Evolutionary conservation across 1,284 basidiomycete genomes (phyloP).

Genomic region (Ceraceosorus guamensis): DNA sequence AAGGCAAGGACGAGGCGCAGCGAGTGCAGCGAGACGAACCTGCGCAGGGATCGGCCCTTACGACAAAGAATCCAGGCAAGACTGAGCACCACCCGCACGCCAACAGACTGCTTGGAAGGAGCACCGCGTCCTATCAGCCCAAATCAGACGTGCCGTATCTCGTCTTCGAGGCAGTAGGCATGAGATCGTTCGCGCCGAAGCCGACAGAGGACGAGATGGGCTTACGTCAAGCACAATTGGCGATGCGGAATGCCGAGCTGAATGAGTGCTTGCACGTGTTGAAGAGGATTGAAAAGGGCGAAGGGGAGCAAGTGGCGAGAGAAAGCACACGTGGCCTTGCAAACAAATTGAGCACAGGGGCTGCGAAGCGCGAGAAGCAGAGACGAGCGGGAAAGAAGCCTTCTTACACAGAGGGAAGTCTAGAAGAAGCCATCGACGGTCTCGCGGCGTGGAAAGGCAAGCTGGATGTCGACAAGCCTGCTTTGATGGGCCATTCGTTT

Average conservation of each 20-base stretch:
- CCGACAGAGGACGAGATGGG: constrained; percentile 48
- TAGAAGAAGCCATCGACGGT: constrained; percentile 7
- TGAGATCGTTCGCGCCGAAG: constrained; percentile 36
- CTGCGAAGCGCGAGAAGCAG: constrained; percentile 1
- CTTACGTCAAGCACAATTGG: constrained; percentile 52
- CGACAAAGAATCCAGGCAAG: constrained; percentile 48
- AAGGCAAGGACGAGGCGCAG: background rate
- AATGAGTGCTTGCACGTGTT: constrained; percentile 49
- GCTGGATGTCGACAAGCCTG: constrained; percentile 25
- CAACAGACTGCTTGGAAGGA: background rate
- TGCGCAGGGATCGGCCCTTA: constrained; percentile 48
- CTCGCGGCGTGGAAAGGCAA: constrained; percentile 29
- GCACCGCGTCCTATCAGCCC: constrained; percentile 16
- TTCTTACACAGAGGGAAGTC: background rate
- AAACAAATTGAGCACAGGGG: constrained; percentile 16
- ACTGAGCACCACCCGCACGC: background rate
- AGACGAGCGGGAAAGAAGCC: background rate
- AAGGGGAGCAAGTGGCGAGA: constrained; percentile 26
- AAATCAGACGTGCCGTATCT: constrained; percentile 31
- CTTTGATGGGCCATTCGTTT: constrained; percentile 42
- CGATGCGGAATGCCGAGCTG: constrained; percentile 52
- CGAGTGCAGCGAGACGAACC: constrained; percentile 54
- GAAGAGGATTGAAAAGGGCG: constrained; percentile 39
- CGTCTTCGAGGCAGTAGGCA: constrained; percentile 47
- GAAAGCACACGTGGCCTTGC: constrained; percentile 28